Evolutionary conservation across 164 flowering plant species (phyloP).

Genomic region (Macadamia integrifolia): DNA sequence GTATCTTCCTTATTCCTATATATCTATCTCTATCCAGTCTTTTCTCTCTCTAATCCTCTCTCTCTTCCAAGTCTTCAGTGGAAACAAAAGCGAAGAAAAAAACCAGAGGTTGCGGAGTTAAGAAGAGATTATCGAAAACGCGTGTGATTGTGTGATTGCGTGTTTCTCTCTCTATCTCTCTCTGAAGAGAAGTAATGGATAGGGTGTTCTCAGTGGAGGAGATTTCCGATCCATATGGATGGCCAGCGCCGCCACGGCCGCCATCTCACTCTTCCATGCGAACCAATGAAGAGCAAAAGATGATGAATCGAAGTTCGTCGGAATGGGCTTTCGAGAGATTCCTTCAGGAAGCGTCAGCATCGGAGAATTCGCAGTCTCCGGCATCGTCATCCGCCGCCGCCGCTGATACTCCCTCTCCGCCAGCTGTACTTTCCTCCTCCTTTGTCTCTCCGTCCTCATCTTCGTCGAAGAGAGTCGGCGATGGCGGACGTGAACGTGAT

Average conservation of each 20-base stretch:
- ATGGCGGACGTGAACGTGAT: neutral
- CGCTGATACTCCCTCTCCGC: slow-evolving; percentile 1
- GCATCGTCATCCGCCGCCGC: slow-evolving; percentile 1
- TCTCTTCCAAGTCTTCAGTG: too few species aligned
- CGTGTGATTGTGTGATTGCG: neutral
- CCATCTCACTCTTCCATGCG: neutral
- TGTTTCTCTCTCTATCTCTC: neutral
- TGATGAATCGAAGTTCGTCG: slow-evolving; percentile 76
- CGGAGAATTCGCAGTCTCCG: neutral
- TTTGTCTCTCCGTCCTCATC: slow-evolving; percentile 6
- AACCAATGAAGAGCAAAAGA: neutral
- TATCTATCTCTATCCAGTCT: too few species aligned
- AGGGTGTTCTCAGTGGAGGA: slow-evolving; percentile 73
- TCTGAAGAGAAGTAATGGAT: slow-evolving; percentile 42
- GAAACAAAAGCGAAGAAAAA: too few species aligned
- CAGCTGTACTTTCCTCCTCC: neutral
- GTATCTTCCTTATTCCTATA: too few species aligned
- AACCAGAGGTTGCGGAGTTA: too few species aligned
- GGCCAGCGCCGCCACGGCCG: slow-evolving; percentile 35
- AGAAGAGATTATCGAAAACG: too few species aligned
- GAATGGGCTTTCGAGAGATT: slow-evolving; percentile 90
- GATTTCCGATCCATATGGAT: slow-evolving; percentile 36
- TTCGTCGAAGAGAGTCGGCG: neutral
- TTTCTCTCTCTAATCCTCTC: too few species aligned
- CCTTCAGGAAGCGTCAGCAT: slow-evolving; percentile 40